phyloP scores from a whole-genome alignment of 306 rosid species.

The Quercus glauca region DNA sequence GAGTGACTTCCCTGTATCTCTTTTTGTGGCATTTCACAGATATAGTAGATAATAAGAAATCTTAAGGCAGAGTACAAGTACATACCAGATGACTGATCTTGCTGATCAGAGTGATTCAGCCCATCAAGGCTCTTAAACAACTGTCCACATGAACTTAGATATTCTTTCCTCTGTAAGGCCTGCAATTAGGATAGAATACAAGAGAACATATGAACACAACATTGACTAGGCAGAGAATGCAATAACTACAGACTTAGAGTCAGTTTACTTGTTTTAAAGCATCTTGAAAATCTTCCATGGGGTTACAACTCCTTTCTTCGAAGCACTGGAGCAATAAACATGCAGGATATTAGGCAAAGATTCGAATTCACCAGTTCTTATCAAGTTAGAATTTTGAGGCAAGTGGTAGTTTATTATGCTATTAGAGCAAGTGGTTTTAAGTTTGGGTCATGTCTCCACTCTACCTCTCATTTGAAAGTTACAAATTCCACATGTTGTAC shows the following conservation, averaged over 20 bases:
- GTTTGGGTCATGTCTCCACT: too few relatives aligned
- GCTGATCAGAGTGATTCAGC: slow-evolving; percentile 31
- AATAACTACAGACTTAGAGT: slow-evolving; percentile 5
- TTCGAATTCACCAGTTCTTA: not conserved
- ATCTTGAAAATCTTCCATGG: slow-evolving; percentile 58
- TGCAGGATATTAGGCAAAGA: slow-evolving; percentile 12
- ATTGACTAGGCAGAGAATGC: slow-evolving; percentile 18
- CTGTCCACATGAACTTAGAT: slow-evolving; percentile 33
- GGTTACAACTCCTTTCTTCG: slow-evolving; percentile 54
- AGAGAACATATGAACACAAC: slow-evolving; percentile 1
- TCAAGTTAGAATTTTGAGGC: too few relatives aligned
- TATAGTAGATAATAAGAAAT: not conserved
- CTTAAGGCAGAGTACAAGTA: slow-evolving; percentile 10
- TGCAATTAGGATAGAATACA: slow-evolving; percentile 14
- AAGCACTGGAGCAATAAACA: slow-evolving; percentile 42
- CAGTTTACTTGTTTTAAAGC: slow-evolving; percentile 53
- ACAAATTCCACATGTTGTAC: too few relatives aligned
- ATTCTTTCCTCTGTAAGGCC: slow-evolving; percentile 48
- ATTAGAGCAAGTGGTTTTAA: too few relatives aligned
- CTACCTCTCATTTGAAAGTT: too few relatives aligned
- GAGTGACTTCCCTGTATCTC: not conserved
- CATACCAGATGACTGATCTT: slow-evolving; percentile 48
- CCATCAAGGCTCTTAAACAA: slow-evolving; percentile 17
- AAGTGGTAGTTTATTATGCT: too few relatives aligned
- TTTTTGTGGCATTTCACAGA: not conserved